Base-by-base conservation (phyloP, 169 alveolate species). In the Cryptosporidium muris region DNA sequence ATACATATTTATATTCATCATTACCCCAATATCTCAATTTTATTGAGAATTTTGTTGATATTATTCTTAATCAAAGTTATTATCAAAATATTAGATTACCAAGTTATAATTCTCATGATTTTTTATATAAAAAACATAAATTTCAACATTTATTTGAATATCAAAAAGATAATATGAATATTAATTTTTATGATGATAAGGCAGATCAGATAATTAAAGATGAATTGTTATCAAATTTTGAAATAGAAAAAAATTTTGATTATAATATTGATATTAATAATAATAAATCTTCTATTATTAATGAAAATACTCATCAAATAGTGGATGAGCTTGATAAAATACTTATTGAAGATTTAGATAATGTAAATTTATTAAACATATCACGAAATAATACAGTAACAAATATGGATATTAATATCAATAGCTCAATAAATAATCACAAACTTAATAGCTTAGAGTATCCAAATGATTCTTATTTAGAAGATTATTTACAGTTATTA, bases 1-100 rank as follows among this genome's bases (percentile, higher is more conserved):
- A 60, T 25, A 58, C 8, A 7, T 58, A 58, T 58, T 12, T 74
- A 14, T 74, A 74, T 37, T 74, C 74, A n/a, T 58, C 63, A 11
- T 52, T 14, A 43, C 16, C 12, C 34, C 53, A 54, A 40, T 25
- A 47, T 6, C 34, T 74, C 2, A 25, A 47, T 14, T 48, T 56
- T 37, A 63, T 74, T 9, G 40, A 42, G 36, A 14, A 56, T 12
- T 74, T 48, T 43, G 51, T 74, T 9, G 52, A 74, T 12, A 34
- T 47, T 8, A 38, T 54, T 8, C 60, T 74, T 51, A 14, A n/a
- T 16, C 48, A 53, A 11, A 25, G 43, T 16, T 9, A 14, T 2
- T 6, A 25, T 38, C 42, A 56, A 5, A 62, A 48, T 12, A 74
- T 47, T 25, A 42, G 64, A 47, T 5, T 74, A 36, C 85, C 85